phyloP scores from a whole-genome alignment of 108 stramenopile species.

The Aureococcus anophagefferens region DNA sequence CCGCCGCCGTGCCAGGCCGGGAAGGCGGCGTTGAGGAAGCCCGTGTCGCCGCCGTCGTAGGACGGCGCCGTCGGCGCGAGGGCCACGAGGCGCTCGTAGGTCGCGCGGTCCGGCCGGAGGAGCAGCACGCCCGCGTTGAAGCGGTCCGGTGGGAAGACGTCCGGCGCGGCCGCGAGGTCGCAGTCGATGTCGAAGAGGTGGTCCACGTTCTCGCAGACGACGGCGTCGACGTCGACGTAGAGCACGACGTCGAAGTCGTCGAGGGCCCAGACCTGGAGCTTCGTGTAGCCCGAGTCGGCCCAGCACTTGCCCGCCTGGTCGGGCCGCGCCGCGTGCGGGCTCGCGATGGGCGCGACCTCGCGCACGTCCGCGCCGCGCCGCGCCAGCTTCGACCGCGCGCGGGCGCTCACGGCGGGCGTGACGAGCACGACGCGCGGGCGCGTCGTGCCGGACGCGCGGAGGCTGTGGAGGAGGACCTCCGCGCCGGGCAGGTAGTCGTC shows the following conservation, averaged over 20 bases:
- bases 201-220: slow-evolving; percentile 53
- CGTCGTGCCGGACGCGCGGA: slow-evolving; percentile 32
- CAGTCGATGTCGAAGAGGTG: slow-evolving; percentile 50
- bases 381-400: slow-evolving; percentile 33
- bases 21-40: slow-evolving; percentile 71
- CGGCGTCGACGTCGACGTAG: slow-evolving; percentile 68
- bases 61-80: slow-evolving; percentile 30
- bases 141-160: slow-evolving; percentile 66
- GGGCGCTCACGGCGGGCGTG: slow-evolving; percentile 39
- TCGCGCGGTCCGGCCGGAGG: slow-evolving; percentile 46
- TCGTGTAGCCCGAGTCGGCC: slow-evolving; percentile 26
- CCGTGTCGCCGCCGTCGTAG: slow-evolving; percentile 77
- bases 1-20: slow-evolving; percentile 59
- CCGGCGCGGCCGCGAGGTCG: slow-evolving; percentile 71
- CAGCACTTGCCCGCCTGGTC: slow-evolving; percentile 5
- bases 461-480: slow-evolving; percentile 57
- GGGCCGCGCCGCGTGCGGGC: not conserved
- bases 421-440: slow-evolving; percentile 49
- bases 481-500: slow-evolving; percentile 60
- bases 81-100: slow-evolving; percentile 41
- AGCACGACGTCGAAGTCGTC: slow-evolving; percentile 57
- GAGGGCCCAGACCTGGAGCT: slow-evolving; percentile 42
- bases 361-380: slow-evolving; percentile 49
- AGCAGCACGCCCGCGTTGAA: slow-evolving; percentile 85
- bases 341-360: slow-evolving; percentile 30